Base-by-base conservation (phyloP, 352 stramenopile genomes). In the Phytophthora tentaculata region DNA sequence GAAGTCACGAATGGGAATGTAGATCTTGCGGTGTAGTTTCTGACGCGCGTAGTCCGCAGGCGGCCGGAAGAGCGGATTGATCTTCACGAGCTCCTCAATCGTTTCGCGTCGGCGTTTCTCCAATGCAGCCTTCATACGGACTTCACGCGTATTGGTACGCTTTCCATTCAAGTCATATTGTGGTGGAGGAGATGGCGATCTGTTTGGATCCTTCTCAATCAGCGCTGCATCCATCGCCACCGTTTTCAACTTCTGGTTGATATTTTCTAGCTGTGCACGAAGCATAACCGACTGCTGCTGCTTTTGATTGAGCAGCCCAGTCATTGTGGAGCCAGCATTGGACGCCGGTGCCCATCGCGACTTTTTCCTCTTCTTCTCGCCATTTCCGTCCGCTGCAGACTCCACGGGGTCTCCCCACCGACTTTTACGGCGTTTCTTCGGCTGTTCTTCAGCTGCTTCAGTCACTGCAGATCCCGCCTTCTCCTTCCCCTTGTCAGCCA, bases 1-100 rank as follows among this genome's bases (percentile, higher is more conserved):
- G 84, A 97, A 99, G 43, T 99, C 93, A 44, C 98, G 96, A 43
- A 98, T 83, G 0, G 97, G 97, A 74, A 99, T 99, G 67, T 97
- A 98, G 61, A 99, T 96, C 81, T 99, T 99, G 39, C 95, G 92
- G 49, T 81, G 90, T 53, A 98, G 83, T 80, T 98, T 99, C 60
- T 94, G 83, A 53, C 90, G 94, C 53, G 95, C 85, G 64, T 98
- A 96, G 62, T 96, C 90, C 0, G 90, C 80, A 6, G 91, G 89
- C 14, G 86, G 88, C 5, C 86, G 89, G 50, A 92, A 96, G 32
- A 96, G 79, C 24, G 92, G 94, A 67, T 99, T 98, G 26, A 99
- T 74, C 79, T 98, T 97, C 62, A 99, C 88, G 45, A 99, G 90
- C 55, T 97, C 82, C 63, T 99, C 97, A 39, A 99, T 96, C 17